Evolutionary conservation across 1,139 yeast genomes (phyloP).

Genomic region (Scheffersomyces stambukii): DNA sequence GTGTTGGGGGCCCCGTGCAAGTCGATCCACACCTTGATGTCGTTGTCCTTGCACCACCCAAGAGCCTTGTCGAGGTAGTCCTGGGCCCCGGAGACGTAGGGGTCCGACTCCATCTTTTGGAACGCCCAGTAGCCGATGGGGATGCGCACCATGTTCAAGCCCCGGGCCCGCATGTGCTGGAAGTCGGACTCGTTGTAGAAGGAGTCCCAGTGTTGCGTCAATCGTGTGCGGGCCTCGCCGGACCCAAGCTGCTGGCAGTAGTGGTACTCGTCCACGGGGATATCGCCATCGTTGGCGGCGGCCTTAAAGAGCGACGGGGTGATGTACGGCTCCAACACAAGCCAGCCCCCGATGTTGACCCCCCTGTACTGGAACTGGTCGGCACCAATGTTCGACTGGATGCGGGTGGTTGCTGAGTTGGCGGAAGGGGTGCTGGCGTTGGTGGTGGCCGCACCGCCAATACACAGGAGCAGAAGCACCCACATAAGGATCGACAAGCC

Average conservation of each 20-base stretch:
- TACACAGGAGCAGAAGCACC: not conserved
- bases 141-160: conserved; percentile 58
- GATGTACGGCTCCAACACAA: conserved; percentile 61
- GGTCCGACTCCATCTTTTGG: conserved; percentile 43
- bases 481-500: not conserved
- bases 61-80: conserved; percentile 51
- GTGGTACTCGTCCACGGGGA: conserved; percentile 59
- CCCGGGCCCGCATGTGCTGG: conserved; percentile 38
- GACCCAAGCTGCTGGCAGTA: conserved; percentile 45
- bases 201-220: conserved; percentile 50
- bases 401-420: conserved; percentile 11
- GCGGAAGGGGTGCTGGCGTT: conserved; percentile 4
- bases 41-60: conserved; percentile 49
- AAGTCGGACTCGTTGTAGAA: conserved; percentile 57
- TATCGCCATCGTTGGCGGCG: conserved; percentile 25
- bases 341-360: conserved; percentile 63
- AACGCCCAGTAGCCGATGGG: conserved; percentile 74
- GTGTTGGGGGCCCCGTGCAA: conserved; percentile 67
- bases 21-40: conserved; percentile 57
- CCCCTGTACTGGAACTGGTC: conserved; percentile 44
- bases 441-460: not conserved
- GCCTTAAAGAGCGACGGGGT: conserved; percentile 55
- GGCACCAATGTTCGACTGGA: conserved; percentile 15
- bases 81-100: conserved; percentile 56
- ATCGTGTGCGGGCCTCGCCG: conserved; percentile 35